Base-by-base conservation (phyloP, 768 basidiomycete genomes). In the Chlorophyllum brunneum region DNA sequence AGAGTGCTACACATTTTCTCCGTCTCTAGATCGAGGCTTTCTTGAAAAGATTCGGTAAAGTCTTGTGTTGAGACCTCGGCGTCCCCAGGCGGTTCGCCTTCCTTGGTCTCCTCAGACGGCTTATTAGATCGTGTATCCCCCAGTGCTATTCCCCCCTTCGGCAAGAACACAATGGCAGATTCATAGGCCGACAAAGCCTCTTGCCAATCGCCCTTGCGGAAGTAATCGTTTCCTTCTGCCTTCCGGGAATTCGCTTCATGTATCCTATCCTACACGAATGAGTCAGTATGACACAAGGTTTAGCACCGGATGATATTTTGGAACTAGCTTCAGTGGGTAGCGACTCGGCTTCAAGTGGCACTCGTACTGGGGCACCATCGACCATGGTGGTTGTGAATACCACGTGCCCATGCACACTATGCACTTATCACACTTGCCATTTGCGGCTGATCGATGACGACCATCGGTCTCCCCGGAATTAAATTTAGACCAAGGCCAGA, bases 141-240 rank as follows among this genome's bases (percentile, higher is more conserved):
- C 8, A 55, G 16, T 53, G 56, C 39, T 58, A 54, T 49, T 48
- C 60, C 53, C 54, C 74, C 72, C 55, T 71, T 76, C 8, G 90
- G 92, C 45, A 95, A 67, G 43, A 70, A 73, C 27, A 75, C 74
- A n/a, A 95, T 72, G 2, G 79, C 94, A 33, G 80, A 70, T 54
- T 74, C 76, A 65, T 97, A 97, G 2, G 80, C 68, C 13, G 72
- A 76, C 9, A 92, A 70, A 3, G 93, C 92, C 56, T 84, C 81
- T 23, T 77, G 73, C 85, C 88, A 91, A 55, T 75, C 68, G 33
- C 75, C 67, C 16, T 78, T 68, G 41, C 82, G 83, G 68, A 92
- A 95, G 55, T 74, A 69, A 2, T 78, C 76, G 56, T 93, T 95
- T 15, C 92, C 94, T 61, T 86, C 78, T 6, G 69, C 67, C 67